phyloP scores from a whole-genome alignment of 179 eudicot species.

The Actinidia polygama region DNA sequence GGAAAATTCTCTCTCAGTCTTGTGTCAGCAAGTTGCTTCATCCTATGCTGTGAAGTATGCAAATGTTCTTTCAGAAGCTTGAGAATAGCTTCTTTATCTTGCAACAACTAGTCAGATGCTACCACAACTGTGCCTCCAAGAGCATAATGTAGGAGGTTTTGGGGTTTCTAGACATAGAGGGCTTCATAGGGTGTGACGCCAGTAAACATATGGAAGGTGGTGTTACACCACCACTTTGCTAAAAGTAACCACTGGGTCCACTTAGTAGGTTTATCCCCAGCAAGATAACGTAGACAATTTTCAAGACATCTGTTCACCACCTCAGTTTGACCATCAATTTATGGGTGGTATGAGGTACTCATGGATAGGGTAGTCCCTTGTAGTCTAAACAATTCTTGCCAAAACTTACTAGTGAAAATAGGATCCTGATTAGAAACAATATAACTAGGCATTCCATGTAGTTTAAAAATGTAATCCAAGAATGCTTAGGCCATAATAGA shows the following conservation, averaged over 20 bases:
- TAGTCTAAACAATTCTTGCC: too few species aligned
- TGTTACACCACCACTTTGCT: too few species aligned
- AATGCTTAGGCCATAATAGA: neutral
- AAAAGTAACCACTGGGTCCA: neutral
- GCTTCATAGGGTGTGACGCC: too few species aligned
- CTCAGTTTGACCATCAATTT: conserved; percentile 22
- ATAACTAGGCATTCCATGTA: conserved; percentile 5
- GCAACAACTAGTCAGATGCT: too few species aligned
- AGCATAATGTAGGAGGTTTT: too few species aligned
- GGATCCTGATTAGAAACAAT: conserved; percentile 14
- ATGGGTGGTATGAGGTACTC: conserved; percentile 9
- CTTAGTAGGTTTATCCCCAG: neutral
- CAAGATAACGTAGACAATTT: neutral
- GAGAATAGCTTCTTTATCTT: too few species aligned
- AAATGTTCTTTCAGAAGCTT: neutral
- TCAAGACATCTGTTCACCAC: neutral
- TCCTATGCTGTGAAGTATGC: neutral
- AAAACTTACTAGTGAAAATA: neutral
- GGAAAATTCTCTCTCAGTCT: too few species aligned
- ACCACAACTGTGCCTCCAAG: too few species aligned
- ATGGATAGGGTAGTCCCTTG: neutral
- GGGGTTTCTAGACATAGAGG: too few species aligned
- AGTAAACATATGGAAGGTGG: too few species aligned
- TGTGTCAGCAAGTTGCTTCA: too few species aligned
- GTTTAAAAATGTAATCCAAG: neutral